Base-by-base conservation (phyloP, 2,329 filamentous ascomycete species). In the Fusarium protoensiforme region DNA sequence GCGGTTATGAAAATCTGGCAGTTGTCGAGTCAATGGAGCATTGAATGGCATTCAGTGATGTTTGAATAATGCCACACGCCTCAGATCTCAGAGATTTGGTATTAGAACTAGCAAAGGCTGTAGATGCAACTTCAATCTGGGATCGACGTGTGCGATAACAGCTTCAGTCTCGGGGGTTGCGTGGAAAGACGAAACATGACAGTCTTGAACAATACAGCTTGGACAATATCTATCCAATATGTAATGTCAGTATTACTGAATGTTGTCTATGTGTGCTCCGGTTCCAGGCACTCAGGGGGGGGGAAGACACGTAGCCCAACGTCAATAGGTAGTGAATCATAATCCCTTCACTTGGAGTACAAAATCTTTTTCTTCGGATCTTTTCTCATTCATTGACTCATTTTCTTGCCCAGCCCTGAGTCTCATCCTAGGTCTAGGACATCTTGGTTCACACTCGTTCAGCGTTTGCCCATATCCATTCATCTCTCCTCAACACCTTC, bases 241-340 rank as follows among this genome's bases (percentile, higher is more conserved):
- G 4, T 3, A n/a, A 51, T 29, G 2, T 18, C 3, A 13, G 10
- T 0, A 29, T 8, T 20, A 51, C 46, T 9, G 3, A 18, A 0
- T 13, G 3, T 11, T n/a, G 24, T 51, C 46, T 7, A 31, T n/a
- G 1, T 2, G 24, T 31, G 24, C 46, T 53, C 46, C 7, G 9
- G 1, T 31, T 20, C 18, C 11, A 33, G 5, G 46, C 46, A 2
- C 2, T 16, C 7, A 7, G 6, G 18, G 31, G 27, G 31, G 27
- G 46, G 27, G 20, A 20, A 13, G 18, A 2, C 43, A 27, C 24
- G 13, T 5, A 27, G 14, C 16, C 24, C 16, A 4, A 13, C 1
- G 9, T 29, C 8, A 51, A 11, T 16, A 18, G 16, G 46, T 9
- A 13, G 46, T 51, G 46, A 51, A 51, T 51, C 46, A 51, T 51